These are phyloP conservation scores for Pseudisothecium myosuroides DNA, from an alignment of 225 moss, liverwort and hornwort genomes.

Conservation along the genomic window DNA sequence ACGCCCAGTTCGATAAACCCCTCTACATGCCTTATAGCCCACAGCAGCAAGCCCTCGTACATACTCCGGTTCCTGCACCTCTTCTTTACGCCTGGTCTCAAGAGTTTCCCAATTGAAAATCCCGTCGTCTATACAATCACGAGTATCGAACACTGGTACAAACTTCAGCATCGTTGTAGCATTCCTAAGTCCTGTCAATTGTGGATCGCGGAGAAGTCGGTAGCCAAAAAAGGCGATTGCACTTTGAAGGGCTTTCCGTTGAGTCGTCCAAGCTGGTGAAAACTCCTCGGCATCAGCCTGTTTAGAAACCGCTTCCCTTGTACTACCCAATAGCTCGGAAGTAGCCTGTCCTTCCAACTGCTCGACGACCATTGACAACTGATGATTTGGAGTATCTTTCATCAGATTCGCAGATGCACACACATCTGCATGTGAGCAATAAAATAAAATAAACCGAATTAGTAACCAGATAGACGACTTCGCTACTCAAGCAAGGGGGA, in stretches of 20 bases:
- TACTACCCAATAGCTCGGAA: conserved; percentile 1
- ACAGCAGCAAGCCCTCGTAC: conserved; percentile 61
- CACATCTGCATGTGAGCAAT: conserved; percentile 14
- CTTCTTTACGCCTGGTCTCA: conserved; percentile 28
- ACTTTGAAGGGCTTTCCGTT: conserved; percentile 48
- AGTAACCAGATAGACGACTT: background rate
- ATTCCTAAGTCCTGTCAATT: conserved; percentile 53
- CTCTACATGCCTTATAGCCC: conserved; percentile 52
- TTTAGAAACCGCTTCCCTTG: background rate
- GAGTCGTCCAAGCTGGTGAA: conserved; percentile 25
- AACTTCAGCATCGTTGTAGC: conserved; percentile 50
- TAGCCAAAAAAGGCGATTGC: conserved; percentile 63
- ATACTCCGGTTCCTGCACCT: conserved; percentile 25
- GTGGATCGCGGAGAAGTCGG: conserved; percentile 53
- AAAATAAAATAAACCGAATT: background rate
- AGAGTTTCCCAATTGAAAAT: conserved; percentile 49
- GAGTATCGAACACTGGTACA: conserved; percentile 41
- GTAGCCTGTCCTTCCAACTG: conserved; percentile 12
- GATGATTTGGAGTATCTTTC: background rate
- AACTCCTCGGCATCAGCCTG: background rate
- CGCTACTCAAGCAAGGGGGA: background rate
- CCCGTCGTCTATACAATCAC: conserved; percentile 10
- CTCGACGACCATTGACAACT: background rate
- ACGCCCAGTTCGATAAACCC: conserved; percentile 52
- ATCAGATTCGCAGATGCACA: conserved; percentile 5